Evolutionary conservation across 139 green algal species (phyloP).

Genomic region (Volvox africanus): DNA sequence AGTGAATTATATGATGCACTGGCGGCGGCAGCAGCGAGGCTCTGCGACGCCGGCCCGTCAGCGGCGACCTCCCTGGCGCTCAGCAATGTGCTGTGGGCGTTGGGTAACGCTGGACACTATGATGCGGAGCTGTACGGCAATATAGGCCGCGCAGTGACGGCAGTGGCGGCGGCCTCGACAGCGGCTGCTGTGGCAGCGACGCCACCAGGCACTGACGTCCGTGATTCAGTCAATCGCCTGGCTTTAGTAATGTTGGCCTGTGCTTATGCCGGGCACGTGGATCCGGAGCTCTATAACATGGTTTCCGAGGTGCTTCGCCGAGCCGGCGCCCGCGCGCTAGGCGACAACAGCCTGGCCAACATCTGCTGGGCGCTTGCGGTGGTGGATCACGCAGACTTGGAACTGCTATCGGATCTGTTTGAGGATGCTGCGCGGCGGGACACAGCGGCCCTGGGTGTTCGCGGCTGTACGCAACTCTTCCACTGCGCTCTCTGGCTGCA

Average conservation of each 20-base stretch:
- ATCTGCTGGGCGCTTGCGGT: conserved; percentile 29
- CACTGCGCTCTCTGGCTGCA: conserved; percentile 27
- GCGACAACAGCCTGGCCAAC: conserved; percentile 8
- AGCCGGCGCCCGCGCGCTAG: neutral
- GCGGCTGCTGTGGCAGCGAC: neutral
- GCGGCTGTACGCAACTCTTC: conserved; percentile 30
- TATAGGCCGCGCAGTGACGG: neutral
- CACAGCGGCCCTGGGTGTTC: neutral
- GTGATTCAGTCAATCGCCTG: neutral
- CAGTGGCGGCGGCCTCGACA: neutral
- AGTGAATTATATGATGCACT: conserved; percentile 16
- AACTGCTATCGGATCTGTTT: conserved; percentile 17
- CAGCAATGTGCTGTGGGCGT: conserved; percentile 27
- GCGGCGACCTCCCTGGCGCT: neutral
- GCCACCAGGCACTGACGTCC: neutral
- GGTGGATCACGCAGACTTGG: conserved; percentile 4
- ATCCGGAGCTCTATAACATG: conserved; percentile 4
- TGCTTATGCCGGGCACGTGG: neutral
- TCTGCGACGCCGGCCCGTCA: neutral
- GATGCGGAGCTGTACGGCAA: neutral
- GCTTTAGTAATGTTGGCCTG: conserved; percentile 16
- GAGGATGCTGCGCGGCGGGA: neutral
- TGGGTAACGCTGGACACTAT: conserved; percentile 17
- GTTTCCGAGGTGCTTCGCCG: neutral
- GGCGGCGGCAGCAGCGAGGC: neutral